phyloP scores from a whole-genome alignment of 2,329 filamentous ascomycete species.

The Arachnopeziza araneosa region DNA sequence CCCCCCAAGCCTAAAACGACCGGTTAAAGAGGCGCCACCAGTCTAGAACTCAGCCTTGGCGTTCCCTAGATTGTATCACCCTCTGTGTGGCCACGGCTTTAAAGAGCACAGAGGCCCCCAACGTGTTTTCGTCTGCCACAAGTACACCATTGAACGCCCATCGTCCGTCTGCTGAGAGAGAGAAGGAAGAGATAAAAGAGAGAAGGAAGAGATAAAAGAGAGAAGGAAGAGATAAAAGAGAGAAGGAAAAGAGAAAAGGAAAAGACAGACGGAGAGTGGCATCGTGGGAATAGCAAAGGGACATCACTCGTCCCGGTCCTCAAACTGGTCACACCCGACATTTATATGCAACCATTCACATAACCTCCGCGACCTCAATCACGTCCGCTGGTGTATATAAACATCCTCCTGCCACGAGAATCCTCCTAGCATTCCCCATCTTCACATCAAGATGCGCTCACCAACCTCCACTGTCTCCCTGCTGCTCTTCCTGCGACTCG shows the following conservation, averaged over 20 bases:
- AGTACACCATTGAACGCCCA: no score
- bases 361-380: no score
- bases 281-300: background rate
- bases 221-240: no score
- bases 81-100: background rate
- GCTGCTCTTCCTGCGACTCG: constrained; percentile 22
- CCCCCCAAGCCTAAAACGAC: background rate
- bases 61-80: background rate
- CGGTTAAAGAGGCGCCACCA: background rate
- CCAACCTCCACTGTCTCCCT: constrained; percentile 23
- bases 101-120: background rate
- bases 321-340: background rate
- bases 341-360: background rate
- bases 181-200: no score
- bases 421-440: no score
- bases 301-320: background rate
- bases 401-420: background rate
- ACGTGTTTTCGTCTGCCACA: background rate
- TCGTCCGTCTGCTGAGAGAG: no score
- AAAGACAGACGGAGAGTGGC: no score
- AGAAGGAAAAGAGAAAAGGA: no score
- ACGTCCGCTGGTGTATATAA: background rate
- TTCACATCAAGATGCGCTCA: constrained; percentile 2
- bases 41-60: background rate
- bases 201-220: no score